Evolutionary conservation across 192 early-diverging fungal species (phyloP).

Genomic region (Cetraspora pellucida): DNA sequence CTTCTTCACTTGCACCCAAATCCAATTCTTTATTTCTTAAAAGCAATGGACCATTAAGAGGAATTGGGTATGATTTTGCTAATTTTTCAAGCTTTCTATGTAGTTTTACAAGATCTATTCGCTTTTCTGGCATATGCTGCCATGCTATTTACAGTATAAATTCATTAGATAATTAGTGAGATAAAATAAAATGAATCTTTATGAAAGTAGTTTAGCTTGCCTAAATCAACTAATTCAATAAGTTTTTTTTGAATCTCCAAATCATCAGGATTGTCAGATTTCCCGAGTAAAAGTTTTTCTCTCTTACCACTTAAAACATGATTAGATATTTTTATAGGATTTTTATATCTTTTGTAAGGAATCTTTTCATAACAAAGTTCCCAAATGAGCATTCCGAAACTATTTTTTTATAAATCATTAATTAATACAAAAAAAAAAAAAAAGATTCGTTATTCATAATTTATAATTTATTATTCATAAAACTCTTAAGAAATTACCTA

Average conservation of each 20-base stretch:
- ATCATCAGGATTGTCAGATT: not conserved
- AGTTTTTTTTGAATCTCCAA: not conserved
- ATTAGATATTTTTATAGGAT: not conserved
- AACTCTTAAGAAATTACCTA: not conserved
- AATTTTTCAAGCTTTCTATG: too few relatives aligned
- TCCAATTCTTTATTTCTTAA: too few relatives aligned
- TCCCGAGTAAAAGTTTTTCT: not conserved
- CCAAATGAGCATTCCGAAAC: conserved; percentile 26
- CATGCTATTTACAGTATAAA: too few relatives aligned
- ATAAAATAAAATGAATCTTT: too few relatives aligned
- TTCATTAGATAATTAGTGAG: too few relatives aligned
- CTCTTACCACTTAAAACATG: conserved; percentile 7
- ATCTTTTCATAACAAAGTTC: conserved; percentile 4
- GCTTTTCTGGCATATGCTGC: too few relatives aligned
- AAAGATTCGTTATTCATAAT: not conserved
- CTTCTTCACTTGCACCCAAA: too few relatives aligned
- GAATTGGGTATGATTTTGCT: too few relatives aligned
- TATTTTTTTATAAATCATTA: too few relatives aligned
- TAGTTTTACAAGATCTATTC: too few relatives aligned
- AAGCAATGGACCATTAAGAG: too few relatives aligned
- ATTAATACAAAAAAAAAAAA: not conserved
- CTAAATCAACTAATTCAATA: not conserved
- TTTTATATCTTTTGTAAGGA: not conserved
- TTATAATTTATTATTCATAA: not conserved
- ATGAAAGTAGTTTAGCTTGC: too few relatives aligned